phyloP scores from a whole-genome alignment of 2,329 filamentous ascomycete genomes.

The Fusarium clavum region DNA sequence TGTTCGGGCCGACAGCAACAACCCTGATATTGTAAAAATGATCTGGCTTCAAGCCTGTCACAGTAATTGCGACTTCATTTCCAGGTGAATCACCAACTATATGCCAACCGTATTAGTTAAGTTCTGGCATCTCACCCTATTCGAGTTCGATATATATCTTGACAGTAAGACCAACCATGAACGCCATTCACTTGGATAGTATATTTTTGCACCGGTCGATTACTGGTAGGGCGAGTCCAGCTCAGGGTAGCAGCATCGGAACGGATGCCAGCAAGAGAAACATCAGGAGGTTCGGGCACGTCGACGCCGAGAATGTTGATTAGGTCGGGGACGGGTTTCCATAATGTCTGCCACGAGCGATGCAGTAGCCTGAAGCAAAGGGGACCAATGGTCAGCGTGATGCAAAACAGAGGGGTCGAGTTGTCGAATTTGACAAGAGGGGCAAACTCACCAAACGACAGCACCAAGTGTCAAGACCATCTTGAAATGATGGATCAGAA shows the following conservation, averaged over 20 bases:
- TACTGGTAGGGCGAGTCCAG: slow-evolving; percentile 80
- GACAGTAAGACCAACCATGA: slow-evolving; percentile 71
- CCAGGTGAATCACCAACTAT: slow-evolving; percentile 82
- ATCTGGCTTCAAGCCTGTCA: slow-evolving; percentile 85
- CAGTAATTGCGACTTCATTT: slow-evolving; percentile 74
- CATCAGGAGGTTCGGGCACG: slow-evolving; percentile 88
- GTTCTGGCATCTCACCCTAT: neutral
- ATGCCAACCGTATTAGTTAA: slow-evolving; percentile 30
- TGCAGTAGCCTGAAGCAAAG: slow-evolving; percentile 75
- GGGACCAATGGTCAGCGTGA: slow-evolving; percentile 27
- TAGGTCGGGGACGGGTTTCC: slow-evolving; percentile 90
- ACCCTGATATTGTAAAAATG: slow-evolving; percentile 95
- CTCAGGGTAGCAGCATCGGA: slow-evolving; percentile 88
- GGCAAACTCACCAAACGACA: slow-evolving; percentile 62
- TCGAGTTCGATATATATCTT: neutral
- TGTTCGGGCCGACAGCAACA: slow-evolving; percentile 88
- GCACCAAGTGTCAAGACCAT: slow-evolving; percentile 67
- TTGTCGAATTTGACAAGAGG: slow-evolving; percentile 1
- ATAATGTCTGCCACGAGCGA: slow-evolving; percentile 87
- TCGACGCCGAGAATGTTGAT: slow-evolving; percentile 93
- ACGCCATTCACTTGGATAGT: slow-evolving; percentile 94
- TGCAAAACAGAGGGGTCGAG: neutral
- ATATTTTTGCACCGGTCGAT: slow-evolving; percentile 82
- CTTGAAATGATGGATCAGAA: slow-evolving; percentile 62
- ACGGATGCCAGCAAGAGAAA: slow-evolving; percentile 90